Conservation (phyloP, 2,329 filamentous ascomycete genomes). For the Fragosphaeria purpurea region DNA sequence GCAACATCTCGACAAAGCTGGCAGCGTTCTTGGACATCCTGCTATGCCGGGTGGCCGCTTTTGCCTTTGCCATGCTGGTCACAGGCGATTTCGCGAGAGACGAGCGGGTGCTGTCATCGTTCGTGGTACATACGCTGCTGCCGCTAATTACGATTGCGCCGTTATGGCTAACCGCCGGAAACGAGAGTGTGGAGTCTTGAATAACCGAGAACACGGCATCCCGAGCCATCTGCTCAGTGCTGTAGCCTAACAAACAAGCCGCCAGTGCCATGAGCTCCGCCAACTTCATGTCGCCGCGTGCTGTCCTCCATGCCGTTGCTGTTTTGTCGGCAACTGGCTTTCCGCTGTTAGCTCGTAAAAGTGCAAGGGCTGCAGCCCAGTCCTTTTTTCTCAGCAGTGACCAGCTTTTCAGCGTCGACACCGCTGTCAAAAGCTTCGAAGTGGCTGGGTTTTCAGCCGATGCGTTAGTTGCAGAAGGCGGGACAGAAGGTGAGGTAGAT, state of each 20-base stretch:
- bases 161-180: slow-evolving; percentile 52
- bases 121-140: slow-evolving; percentile 13
- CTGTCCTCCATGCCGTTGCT: background rate
- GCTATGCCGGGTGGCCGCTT: slow-evolving; percentile 4
- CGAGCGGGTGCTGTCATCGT: slow-evolving; percentile 30
- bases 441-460: slow-evolving; percentile 14
- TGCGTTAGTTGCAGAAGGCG: background rate
- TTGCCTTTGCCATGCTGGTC: slow-evolving; percentile 18
- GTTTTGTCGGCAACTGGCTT: slow-evolving; percentile 17
- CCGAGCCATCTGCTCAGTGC: slow-evolving; percentile 60
- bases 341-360: slow-evolving; percentile 32
- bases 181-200: slow-evolving; percentile 84
- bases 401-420: slow-evolving; percentile 33
- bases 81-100: slow-evolving; percentile 27
- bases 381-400: slow-evolving; percentile 39
- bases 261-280: slow-evolving; percentile 54
- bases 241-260: slow-evolving; percentile 57
- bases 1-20: slow-evolving; percentile 49
- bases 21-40: slow-evolving; percentile 19
- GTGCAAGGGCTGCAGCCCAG: slow-evolving; percentile 46
- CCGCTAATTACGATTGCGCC: too few relatives aligned
- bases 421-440: slow-evolving; percentile 26
- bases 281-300: slow-evolving; percentile 22
- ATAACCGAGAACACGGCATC: slow-evolving; percentile 84
- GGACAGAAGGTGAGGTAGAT: slow-evolving; percentile 1